Base-by-base conservation (phyloP, 2,329 filamentous ascomycete genomes). In the Xylariaceae sp. region DNA sequence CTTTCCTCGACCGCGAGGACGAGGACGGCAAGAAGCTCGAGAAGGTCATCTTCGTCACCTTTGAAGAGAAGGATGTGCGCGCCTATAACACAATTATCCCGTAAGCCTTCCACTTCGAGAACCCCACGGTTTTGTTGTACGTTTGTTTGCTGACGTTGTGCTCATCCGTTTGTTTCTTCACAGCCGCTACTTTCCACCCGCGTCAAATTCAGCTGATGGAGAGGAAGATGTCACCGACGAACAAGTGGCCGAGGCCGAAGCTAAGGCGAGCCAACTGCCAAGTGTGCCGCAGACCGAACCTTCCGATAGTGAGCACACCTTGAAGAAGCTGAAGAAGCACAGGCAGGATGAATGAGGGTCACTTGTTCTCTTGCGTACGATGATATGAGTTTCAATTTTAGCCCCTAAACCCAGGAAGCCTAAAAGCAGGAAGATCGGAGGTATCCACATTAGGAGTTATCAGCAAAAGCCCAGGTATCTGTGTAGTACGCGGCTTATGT, bases 21-120 rank as follows among this genome's bases (percentile, higher is more conserved):
- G 51, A 67, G 4, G 53, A 67, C 9, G 69, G 67, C 2, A 41
- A 56, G 15, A 73, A 70, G 51, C 60, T 96, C 19, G 76, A 87
- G 31, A 76, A 78, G 51, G 76, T 97, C 9, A 72, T 95, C 13
- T 94, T 97, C 65, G 89, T 89, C 55, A 85, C 81, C 12, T 96
- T 94, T 60, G 70, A 85, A 58, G 61, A 69, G 37, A 89, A 89
- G 63, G 89, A 97, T 53, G 77, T 84, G 43, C 62, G 67, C 27
- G 81, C 84, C 0, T 97, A 97, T 59, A 70, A 81, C 36, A 52
- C 74, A 16, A 64, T 70, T 24, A 62, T 95, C 9, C 85, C 89
- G 88, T 94, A 64, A 70, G 84, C 76, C 32, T 18, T 15, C 15
- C 31, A 12, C 31, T 17, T 31, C 15, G 18, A 3, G 2, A 16